These are phyloP conservation scores for Talaromyces verruculosus DNA, from an alignment of 2,329 filamentous ascomycete species.

Conservation along the genomic window DNA sequence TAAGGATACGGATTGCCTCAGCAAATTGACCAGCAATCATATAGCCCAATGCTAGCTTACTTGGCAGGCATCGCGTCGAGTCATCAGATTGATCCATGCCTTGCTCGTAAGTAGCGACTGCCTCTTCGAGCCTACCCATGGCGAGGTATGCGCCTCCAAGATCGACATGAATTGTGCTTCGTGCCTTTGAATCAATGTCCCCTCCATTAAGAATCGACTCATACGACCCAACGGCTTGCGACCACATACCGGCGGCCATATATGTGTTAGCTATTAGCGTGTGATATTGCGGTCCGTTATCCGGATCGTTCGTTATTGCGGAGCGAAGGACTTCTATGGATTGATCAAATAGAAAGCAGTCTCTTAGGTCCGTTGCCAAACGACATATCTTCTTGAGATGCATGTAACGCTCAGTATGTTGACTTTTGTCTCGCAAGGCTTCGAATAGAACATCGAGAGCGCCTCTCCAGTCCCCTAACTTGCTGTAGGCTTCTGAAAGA, in stretches of 20 bases:
- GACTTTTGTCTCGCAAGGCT: background rate
- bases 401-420: background rate
- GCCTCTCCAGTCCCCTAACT: background rate
- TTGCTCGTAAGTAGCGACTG: background rate
- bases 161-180: background rate
- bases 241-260: background rate
- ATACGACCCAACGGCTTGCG: background rate
- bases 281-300: background rate
- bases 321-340: conserved; percentile 6
- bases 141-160: conserved; percentile 3
- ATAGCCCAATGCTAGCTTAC: background rate
- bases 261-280: background rate
- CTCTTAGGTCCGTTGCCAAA: background rate
- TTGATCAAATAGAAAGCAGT: background rate
- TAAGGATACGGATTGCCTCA: conserved; percentile 4
- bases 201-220: background rate
- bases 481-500: background rate
- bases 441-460: background rate
- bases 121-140: background rate
- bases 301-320: background rate
- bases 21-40: conserved; percentile 1
- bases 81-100: background rate
- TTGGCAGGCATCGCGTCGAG: background rate
- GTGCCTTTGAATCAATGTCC: background rate
- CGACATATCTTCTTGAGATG: background rate